Conservation (phyloP, 2,329 filamentous ascomycete species). For the Colletotrichum magnum region DNA sequence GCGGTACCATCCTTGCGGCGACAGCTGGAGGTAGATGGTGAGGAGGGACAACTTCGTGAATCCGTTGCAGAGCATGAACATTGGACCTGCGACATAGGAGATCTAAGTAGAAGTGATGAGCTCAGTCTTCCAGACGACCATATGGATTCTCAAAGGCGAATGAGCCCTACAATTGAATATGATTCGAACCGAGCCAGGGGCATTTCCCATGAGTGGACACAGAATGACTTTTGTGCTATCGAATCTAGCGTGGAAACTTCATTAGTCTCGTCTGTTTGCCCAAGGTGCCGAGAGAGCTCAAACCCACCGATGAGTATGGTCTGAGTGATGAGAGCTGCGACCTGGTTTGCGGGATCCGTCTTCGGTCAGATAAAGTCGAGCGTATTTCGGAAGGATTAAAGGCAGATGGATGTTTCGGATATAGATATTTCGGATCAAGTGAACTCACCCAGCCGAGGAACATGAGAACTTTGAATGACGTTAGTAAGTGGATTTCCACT, state of each 20-base stretch:
- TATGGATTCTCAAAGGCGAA: neutral
- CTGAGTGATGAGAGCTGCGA: conserved; percentile 31
- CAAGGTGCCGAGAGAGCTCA: neutral
- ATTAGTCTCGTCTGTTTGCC: neutral
- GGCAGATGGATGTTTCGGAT: no score
- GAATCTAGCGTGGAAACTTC: neutral
- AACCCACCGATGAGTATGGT: conserved; percentile 19
- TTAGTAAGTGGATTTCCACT: neutral
- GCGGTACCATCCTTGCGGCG: conserved; percentile 52
- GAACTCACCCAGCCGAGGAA: conserved; percentile 40
- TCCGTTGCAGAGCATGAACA: conserved; percentile 53
- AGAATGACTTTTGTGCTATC: conserved; percentile 22
- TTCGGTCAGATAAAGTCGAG: neutral
- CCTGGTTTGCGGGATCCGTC: neutral
- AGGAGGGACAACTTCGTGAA: conserved; percentile 56
- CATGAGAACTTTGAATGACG: conserved; percentile 32
- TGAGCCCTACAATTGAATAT: conserved; percentile 35
- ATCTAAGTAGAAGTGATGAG: conserved; percentile 11
- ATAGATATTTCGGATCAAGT: no score
- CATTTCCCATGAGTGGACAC: conserved; percentile 43
- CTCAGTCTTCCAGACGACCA: no score
- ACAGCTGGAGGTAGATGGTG: conserved; percentile 55
- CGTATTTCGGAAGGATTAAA: neutral
- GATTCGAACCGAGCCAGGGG: conserved; percentile 26
- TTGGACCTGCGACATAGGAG: conserved; percentile 44